Evolutionary conservation across 2,329 filamentous ascomycete species (phyloP), one percentile per base, ranked within the genome.

Genomic region (Aspergillus calidoustus): DNA sequence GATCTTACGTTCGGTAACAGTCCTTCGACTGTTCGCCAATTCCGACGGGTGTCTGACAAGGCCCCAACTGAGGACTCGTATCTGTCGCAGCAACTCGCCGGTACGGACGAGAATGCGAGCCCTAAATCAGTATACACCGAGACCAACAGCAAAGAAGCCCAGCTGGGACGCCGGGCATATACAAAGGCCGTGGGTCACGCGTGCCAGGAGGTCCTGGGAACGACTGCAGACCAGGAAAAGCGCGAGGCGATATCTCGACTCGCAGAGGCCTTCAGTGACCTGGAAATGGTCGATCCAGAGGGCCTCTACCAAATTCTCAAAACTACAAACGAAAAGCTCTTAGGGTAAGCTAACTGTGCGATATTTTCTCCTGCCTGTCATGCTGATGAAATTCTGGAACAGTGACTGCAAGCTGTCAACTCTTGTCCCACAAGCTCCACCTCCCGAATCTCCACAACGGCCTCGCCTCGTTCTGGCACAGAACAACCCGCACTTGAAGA

Each of bases 1-100:
- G 92, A 98, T 71, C 89, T 96, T 82, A 96, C 90, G 6, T 98
- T 96, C 78, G 95, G 94, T 55, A 98, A 98, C 76, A 91, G 89
- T 7, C 92, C 91, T 1, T 97, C 94, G 1, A 97, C 93, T 17
- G 92, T 96, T 67, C 89, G 93, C 58, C 89, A 96, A 56, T 98
- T 97, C 81, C 91, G 92, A 66, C 88, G 94, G 25, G 92, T 96
- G 0, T 95, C 93, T 0, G 91, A 92, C 69, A 81, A 82, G 83
- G 68, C 87, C 82, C 23, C 71, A 3, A 59, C 56, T 13, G 69
- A 73, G 28, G 58, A 67, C 19, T 64, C 67, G 1, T 71, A 71
- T 43, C 56, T 64, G 3, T 62, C 68, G 7, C 73, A 70, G 48
- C 68, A 69, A 34, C 66, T 70, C 9, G 66, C 68, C 4, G 74